Evolutionary conservation across 2,329 filamentous ascomycete species (phyloP).

Genomic region (Cordyceps cateniannulata): DNA sequence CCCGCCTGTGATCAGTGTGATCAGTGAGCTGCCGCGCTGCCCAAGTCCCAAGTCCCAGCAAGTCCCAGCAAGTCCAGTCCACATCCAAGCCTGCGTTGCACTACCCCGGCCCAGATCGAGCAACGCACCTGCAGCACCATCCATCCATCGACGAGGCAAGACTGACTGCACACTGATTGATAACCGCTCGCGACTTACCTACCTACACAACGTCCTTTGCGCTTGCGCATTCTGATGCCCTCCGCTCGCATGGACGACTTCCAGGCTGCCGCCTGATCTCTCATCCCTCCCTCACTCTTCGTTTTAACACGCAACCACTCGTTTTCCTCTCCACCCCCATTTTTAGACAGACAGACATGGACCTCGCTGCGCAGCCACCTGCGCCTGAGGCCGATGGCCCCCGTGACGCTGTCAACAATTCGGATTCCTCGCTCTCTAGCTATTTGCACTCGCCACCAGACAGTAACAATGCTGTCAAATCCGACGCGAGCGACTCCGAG

Average conservation of each 20-base stretch:
- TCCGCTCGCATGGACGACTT: conserved; percentile 25
- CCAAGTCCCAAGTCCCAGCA: too few species aligned
- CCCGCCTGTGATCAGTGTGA: too few species aligned
- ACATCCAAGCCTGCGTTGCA: conserved; percentile 3
- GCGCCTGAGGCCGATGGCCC: conserved; percentile 21
- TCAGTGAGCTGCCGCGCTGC: background rate
- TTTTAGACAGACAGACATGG: conserved; percentile 4
- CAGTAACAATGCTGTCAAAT: conserved; percentile 53
- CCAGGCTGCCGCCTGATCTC: conserved; percentile 29
- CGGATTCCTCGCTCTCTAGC: conserved; percentile 30
- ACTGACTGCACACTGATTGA: conserved; percentile 2
- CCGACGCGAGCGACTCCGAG: conserved; percentile 57
- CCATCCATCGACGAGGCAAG: conserved; percentile 1
- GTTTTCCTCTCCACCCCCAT: conserved; percentile 1
- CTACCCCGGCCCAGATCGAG: conserved; percentile 10
- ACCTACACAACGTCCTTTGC: background rate
- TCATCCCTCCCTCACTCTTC: background rate
- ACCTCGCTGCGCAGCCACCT: conserved; percentile 6
- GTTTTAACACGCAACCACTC: conserved; percentile 7
- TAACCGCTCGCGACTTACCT: background rate
- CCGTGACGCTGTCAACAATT: conserved; percentile 26
- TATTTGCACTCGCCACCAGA: conserved; percentile 59
- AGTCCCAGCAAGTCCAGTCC: too few species aligned
- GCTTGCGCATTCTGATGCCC: conserved; percentile 6
- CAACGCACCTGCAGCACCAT: conserved; percentile 12